These are phyloP conservation scores for Cladosporium sp. DNA, from an alignment of 2,329 filamentous ascomycete species.

Conservation along the genomic window DNA sequence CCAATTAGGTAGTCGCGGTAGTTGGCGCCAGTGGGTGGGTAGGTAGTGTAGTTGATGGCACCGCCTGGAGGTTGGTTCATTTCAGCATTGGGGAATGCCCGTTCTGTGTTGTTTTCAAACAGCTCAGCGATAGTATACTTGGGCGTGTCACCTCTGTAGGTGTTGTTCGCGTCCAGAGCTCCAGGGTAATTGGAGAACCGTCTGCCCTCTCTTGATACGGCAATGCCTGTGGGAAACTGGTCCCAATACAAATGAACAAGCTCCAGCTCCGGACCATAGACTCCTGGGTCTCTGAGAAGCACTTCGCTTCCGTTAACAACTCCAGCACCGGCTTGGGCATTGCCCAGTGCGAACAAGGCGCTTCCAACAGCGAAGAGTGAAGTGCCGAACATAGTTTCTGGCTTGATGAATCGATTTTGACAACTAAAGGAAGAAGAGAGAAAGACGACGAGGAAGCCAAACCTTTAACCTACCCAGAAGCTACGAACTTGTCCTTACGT, in stretches of 20 bases:
- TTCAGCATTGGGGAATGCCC: slow-evolving; percentile 38
- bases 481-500: slow-evolving; percentile 1
- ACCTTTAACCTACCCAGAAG: background rate
- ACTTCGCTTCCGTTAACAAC: slow-evolving; percentile 1
- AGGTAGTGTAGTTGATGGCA: slow-evolving; percentile 48
- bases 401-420: background rate
- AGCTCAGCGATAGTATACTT: slow-evolving; percentile 49
- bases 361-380: slow-evolving; percentile 1
- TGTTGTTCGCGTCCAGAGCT: slow-evolving; percentile 46
- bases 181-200: slow-evolving; percentile 50
- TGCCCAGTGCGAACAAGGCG: background rate
- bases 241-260: slow-evolving; percentile 49
- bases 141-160: slow-evolving; percentile 35
- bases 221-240: slow-evolving; percentile 48
- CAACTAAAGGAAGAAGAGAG: background rate
- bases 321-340: slow-evolving; percentile 9
- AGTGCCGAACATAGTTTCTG: background rate
- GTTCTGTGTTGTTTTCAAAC: slow-evolving; percentile 39
- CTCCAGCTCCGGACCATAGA: slow-evolving; percentile 42
- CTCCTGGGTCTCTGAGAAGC: slow-evolving; percentile 31
- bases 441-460: background rate
- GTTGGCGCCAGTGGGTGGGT: slow-evolving; percentile 42
- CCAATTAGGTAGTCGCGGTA: slow-evolving; percentile 48
- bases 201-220: slow-evolving; percentile 47
- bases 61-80: slow-evolving; percentile 48